Evolutionary conservation across 2,329 filamentous ascomycete species (phyloP).

Genomic region (Seiridium unicorne): DNA sequence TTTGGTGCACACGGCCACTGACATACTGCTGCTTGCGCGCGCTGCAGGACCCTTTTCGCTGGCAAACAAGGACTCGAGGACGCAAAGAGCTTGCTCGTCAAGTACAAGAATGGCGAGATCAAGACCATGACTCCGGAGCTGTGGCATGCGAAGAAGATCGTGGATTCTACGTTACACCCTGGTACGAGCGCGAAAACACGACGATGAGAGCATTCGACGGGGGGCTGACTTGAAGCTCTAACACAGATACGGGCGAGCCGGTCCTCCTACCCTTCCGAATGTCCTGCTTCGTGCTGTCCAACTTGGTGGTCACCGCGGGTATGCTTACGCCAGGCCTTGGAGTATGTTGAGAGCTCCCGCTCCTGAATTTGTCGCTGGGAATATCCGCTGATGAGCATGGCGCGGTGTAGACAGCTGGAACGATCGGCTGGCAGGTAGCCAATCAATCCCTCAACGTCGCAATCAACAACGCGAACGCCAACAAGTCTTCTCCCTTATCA

Average conservation of each 20-base stretch:
- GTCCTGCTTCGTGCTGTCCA: constrained; percentile 92
- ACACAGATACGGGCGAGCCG: constrained; percentile 81
- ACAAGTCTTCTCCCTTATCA: constrained; percentile 90
- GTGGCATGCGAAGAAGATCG: constrained; percentile 95
- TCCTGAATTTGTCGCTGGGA: not conserved
- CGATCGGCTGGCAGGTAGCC: constrained; percentile 88
- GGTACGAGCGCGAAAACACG: constrained; percentile 53
- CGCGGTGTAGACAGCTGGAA: constrained; percentile 66
- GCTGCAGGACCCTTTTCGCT: constrained; percentile 76
- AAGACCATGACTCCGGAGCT: constrained; percentile 82
- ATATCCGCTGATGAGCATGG: constrained; percentile 10
- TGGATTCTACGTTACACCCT: constrained; percentile 94
- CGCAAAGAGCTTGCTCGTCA: constrained; percentile 77
- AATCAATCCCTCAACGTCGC: constrained; percentile 98
- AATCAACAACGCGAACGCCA: constrained; percentile 96
- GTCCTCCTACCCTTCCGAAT: constrained; percentile 96
- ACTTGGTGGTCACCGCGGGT: constrained; percentile 89
- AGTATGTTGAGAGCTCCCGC: constrained; percentile 44
- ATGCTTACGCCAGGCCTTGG: constrained; percentile 91
- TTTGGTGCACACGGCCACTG: not conserved
- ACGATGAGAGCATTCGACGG: not conserved
- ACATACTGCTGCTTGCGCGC: no score
- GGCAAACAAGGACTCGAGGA: constrained; percentile 75
- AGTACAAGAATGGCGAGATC: constrained; percentile 84
- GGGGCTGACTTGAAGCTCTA: constrained; percentile 4